Evolutionary conservation across 352 stramenopile species (phyloP), one percentile per base, ranked within the genome.

Genomic region (Globisporangium apiculatum): DNA sequence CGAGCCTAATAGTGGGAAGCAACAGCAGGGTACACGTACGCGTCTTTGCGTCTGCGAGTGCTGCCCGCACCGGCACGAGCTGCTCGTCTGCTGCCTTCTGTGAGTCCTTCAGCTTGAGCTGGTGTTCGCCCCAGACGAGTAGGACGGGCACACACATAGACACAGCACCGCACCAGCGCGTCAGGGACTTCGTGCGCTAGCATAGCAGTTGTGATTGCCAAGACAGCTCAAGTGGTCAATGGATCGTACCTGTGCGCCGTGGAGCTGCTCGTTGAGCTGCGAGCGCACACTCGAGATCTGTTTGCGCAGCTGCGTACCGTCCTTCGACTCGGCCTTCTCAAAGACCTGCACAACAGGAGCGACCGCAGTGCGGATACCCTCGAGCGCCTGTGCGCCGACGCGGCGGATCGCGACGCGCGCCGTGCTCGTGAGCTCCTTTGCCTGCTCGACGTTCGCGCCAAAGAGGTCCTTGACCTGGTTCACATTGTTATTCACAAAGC

Each of bases 291-390:
- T 49, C 3, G 67, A 74, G 48, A 91, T 71, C 17, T 83, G 60
- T 42, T 81, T 86, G 59, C 82, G 82, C 62, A 91, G 63, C 58
- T 71, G 58, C 17, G 82, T 91, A 54, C 82, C 82, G 47, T 91
- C 79, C 18, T 68, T 61, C 31, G 72, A 75, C 17, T 85, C 72
- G 37, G 77, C 79, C 61, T 82, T 72, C 57, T 87, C 68, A 61
- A 87, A 91, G 6, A 89, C 66, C 55, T 83, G 64, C 51, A 83
- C 64, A 51, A 88, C 61, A 10, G 79, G 82, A n/a, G 58, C 62
- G 50, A 81, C 67, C 17, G 69, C 53, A 56, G 60, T 66, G 67
- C 74, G 71, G 11, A 83, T 36, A n/a, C 62, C 46, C 31, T 68
- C 63, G 55, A 65, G 78, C 49, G 56, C 75, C 66, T 82, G 71